phyloP scores from a whole-genome alignment of 257 asterid genomes.

The Eucommia ulmoides region DNA sequence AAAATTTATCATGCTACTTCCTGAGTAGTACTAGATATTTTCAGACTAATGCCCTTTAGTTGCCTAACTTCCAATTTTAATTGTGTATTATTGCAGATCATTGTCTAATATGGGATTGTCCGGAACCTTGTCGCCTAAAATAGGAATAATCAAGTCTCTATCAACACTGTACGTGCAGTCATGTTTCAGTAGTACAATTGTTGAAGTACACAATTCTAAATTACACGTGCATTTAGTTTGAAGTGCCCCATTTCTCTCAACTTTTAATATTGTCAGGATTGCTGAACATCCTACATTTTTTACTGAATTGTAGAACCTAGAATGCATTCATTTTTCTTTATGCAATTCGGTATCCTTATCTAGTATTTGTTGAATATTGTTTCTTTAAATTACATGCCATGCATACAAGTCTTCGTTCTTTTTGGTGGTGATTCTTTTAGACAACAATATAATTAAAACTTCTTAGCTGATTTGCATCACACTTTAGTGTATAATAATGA shows the following conservation, averaged over 20 bases:
- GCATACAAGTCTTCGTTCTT: too few species aligned
- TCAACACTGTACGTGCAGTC: slow-evolving; percentile 55
- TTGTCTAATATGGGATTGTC: slow-evolving; percentile 85
- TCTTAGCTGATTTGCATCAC: too few species aligned
- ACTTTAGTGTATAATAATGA: too few species aligned
- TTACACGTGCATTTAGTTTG: not conserved
- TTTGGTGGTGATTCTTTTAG: too few species aligned
- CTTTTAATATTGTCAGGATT: not conserved
- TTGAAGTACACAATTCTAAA: not conserved
- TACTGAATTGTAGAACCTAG: too few species aligned
- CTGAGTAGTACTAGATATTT: too few species aligned
- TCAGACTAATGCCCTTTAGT: not conserved
- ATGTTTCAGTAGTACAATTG: slow-evolving; percentile 9
- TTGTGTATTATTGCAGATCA: slow-evolving; percentile 42
- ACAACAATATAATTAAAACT: too few species aligned
- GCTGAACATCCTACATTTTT: too few species aligned
- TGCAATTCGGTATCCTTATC: too few species aligned
- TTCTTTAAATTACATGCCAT: too few species aligned
- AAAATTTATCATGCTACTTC: not conserved
- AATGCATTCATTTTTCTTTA: too few species aligned
- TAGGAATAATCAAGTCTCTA: slow-evolving; percentile 52
- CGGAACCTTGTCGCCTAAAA: slow-evolving; percentile 64
- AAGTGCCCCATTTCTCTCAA: not conserved
- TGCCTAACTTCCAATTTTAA: slow-evolving; percentile 5
- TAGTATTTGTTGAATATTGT: too few species aligned